Evolutionary conservation across 305 asterid species (phyloP).

Genomic region (Fraxinus velutina): DNA sequence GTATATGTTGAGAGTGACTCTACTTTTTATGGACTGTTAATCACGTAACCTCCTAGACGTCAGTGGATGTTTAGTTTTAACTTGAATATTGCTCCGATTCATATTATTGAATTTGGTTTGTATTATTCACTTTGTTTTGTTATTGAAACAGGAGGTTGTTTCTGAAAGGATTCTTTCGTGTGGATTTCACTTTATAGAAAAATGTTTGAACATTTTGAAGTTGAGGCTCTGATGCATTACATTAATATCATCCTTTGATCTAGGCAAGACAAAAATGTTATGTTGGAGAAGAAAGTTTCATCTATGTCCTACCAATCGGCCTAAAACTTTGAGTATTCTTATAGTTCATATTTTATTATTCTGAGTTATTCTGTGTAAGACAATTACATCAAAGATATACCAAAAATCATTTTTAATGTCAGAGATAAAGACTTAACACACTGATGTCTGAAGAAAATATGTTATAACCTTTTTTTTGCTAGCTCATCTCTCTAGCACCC

Average conservation of each 20-base stretch:
- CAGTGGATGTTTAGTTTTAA: not conserved
- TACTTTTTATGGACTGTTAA: not conserved
- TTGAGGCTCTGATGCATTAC: not conserved
- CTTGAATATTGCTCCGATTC: not conserved
- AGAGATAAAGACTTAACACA: not conserved
- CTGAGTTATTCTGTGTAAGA: not conserved
- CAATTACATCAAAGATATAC: not conserved
- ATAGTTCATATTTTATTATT: not conserved
- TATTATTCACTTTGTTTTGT: not conserved
- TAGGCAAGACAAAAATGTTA: not conserved
- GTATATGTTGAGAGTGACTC: not conserved
- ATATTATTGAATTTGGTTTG: not conserved
- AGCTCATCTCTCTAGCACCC: not conserved
- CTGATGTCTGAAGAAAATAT: not conserved
- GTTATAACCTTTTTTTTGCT: not conserved
- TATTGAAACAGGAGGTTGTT: not conserved
- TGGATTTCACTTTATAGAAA: not conserved
- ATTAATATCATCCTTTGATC: not conserved
- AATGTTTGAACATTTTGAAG: not conserved
- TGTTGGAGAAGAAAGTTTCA: not conserved
- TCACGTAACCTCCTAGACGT: not conserved
- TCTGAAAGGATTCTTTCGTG: not conserved
- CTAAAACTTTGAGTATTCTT: not conserved
- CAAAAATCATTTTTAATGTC: not conserved
- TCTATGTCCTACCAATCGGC: not conserved